Base-by-base conservation (phyloP, 2,329 filamentous ascomycete genomes). In the Pseudogymnoascus pannorum region DNA sequence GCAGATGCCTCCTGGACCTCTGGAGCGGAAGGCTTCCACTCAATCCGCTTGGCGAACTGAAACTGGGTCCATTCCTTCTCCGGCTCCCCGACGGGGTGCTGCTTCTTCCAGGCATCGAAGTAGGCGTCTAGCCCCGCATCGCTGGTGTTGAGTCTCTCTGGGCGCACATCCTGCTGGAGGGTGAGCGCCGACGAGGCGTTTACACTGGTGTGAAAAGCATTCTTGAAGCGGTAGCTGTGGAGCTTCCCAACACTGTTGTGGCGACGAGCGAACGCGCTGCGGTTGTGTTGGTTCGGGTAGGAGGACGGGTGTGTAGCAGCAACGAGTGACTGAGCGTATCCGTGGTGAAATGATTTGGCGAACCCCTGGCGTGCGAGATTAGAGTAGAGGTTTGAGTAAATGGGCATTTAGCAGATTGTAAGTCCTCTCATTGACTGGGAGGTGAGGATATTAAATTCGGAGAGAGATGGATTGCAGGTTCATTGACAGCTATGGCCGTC, bases 261-360 rank as follows among this genome's bases (percentile, higher is more conserved):
- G 42, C 42, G 42, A 68, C 82, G 81, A 64, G 79, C 81, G 71
- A 85, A 87, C 70, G 82, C 82, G 65, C 82, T 82, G 68, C 84
- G 81, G 74, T 83, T 86, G 74, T 85, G 91, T 71, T 77, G 85
- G 82, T 87, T 84, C 74, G 85, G 91, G 73, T 79, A 86, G 82
- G 87, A 91, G 82, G 87, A 92, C 61, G 83, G 84, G 66, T 96
- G 92, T 66, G 91, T 91, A 71, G 92, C 93, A 72, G 94, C 94
- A 78, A 99, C 92, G 78, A 97, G 88, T 66, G 92, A 96, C 76
- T 97, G 93, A 70, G 92, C 92, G 84, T 97, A 97, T 78, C 93
- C 93, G 85, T 97, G 91, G 75, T 91, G 93, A 76, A 97, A 89
- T 72, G 92, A 92, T 81, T 97, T 97, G 74, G 91, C 87, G 79